Base-by-base conservation (phyloP, 2,329 filamentous ascomycete genomes). In the Septoria linicola region DNA sequence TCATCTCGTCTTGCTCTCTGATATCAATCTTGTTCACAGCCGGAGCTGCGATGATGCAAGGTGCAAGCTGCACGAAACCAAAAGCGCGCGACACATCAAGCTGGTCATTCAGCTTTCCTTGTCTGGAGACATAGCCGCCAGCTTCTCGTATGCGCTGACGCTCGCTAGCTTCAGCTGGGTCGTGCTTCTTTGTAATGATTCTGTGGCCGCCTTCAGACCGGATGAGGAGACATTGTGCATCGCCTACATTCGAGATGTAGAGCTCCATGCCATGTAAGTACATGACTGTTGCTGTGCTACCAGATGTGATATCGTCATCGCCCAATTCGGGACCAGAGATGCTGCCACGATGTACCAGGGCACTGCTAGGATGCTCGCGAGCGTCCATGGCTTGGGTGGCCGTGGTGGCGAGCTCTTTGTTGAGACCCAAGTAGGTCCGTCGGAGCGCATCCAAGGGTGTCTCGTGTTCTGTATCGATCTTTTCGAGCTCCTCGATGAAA, bases 201-300 rank as follows among this genome's bases (percentile, higher is more conserved):
- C 84, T 85, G 70, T 93, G 82, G 19, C 85, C 82, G 32, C 90
- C 89, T 67, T 96, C 90, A 1, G 88, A 89, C 63, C 91, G 88
- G 57, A 99, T 93, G 16, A 97, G 79, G 72, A 99, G 87, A n/a
- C 91, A 92, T 71, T 97, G 90, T 4, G 88, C 89, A 71, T 99
- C 90, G 45, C 93, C 93, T 17, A 99, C 88, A 63, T 99, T 99
- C 57, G 91, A 93, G 47, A 97, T 85, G 65, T 88, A 96, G 2
- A 99, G 79, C 62, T 97, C 89, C 71, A 89, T 91, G 60, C 88
- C 86, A 62, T 91, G 87, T 25, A 99, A 75, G 64, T 96, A 99
- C 45, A 93, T 78, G 2, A 97, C 87, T 0, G 93, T 96, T 1
- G 92, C 93, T 39, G 96, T 90, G 53, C 89, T 89, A 34, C 93